Base-by-base conservation (phyloP, 768 basidiomycete genomes). In the Tylopilus subfusipes region DNA sequence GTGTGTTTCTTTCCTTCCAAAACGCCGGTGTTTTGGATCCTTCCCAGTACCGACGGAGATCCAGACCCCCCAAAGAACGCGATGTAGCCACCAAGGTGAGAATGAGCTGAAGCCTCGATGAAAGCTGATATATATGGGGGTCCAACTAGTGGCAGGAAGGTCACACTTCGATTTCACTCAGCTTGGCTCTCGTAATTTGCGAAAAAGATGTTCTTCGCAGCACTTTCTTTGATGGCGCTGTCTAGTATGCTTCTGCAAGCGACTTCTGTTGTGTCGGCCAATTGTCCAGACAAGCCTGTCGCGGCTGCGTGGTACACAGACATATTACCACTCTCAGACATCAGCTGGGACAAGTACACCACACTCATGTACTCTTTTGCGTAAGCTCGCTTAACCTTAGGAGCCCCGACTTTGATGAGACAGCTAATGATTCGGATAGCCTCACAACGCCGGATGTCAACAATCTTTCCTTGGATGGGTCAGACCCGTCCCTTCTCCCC, bases 271-370 rank as follows among this genome's bases (percentile, higher is more conserved):
- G n/a, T 19, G 16, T 16, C 21, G 21, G 18, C 33, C 0, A 18
- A 18, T 12, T 6, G 25, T 7, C 2, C 24, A 3, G 18, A 45
- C 3, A 22, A 18, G 2, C 48, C 50, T 48, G 73, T 84, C 8
- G 81, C 81, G 2, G 70, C 78, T 18, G 75, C 80, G 10, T 90
- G 85, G 85, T 88, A 80, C n/a, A 18, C 16, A 18, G 34, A 36
- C 18, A 5, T 27, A 1, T 84, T 82, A 60, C 75, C 84, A 5
- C 71, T 84, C 14, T 73, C 75, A 7, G 71, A 75, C 16, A 67
- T 90, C 56, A 80, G 75, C 56, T 90, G 88, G 88, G 69, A 72
- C n/a, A 88, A 86, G 69, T 90, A 88, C 66, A 87, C 80, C n/a
- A 76, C 81, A 16, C 53, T 87, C 42, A 82, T 79, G 14, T 89